Evolutionary conservation across 2,329 filamentous ascomycete species (phyloP).

Genomic region (Pyrenochaeta sp.): DNA sequence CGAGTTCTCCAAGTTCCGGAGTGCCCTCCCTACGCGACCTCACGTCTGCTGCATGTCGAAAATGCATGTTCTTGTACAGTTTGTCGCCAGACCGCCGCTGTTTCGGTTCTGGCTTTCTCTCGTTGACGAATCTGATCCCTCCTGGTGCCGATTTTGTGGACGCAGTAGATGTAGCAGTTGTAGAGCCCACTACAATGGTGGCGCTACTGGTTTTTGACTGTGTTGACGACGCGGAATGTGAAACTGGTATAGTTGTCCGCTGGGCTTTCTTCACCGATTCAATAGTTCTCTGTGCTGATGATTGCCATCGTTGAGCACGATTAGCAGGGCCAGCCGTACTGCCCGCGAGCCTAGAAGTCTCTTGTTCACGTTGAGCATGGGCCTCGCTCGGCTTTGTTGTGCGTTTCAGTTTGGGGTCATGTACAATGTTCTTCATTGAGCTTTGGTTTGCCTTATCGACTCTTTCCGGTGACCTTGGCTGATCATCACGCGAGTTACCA

Average conservation of each 20-base stretch:
- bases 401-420: too few relatives aligned
- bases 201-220: not conserved
- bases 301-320: too few relatives aligned
- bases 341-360: too few relatives aligned
- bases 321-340: too few relatives aligned
- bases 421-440: not conserved
- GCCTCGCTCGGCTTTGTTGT: too few relatives aligned
- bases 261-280: too few relatives aligned
- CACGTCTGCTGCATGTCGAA: constrained; percentile 25
- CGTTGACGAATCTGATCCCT: constrained; percentile 38
- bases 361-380: too few relatives aligned
- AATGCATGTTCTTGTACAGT: constrained; percentile 27
- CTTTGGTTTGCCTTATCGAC: not conserved
- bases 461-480: not conserved
- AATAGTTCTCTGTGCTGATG: too few relatives aligned
- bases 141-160: constrained; percentile 2
- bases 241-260: too few relatives aligned
- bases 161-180: constrained; percentile 3
- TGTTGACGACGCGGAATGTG: too few relatives aligned
- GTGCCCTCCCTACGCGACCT: constrained; percentile 31
- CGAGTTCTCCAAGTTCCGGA: constrained; percentile 33
- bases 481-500: not conserved
- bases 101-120: constrained; percentile 20
- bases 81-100: constrained; percentile 21
- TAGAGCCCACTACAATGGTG: too few relatives aligned